phyloP scores from a whole-genome alignment of 2,329 filamentous ascomycete genomes.

The Lachnellula willkommii region DNA sequence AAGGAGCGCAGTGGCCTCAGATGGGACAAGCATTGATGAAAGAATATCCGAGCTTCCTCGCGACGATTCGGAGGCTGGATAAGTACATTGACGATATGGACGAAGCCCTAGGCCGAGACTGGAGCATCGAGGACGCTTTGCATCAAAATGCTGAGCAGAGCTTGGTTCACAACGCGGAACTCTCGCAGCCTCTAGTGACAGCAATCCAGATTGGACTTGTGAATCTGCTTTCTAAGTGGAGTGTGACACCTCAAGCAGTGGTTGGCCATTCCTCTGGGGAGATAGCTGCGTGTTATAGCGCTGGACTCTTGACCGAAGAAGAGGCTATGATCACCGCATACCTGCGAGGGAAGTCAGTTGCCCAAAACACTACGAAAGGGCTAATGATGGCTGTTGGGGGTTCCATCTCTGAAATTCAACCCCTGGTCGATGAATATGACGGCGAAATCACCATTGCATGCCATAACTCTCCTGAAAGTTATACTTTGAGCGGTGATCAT shows the following conservation, averaged over 20 bases:
- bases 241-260: conserved; percentile 15
- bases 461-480: conserved; percentile 30
- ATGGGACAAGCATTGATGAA: conserved; percentile 18
- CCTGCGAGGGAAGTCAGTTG: neutral
- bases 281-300: conserved; percentile 17
- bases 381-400: neutral
- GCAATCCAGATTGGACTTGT: conserved; percentile 24
- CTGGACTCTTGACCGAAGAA: conserved; percentile 10
- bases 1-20: conserved; percentile 15
- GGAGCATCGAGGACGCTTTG: neutral
- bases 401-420: conserved; percentile 2
- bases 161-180: conserved; percentile 18
- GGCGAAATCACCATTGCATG: conserved; percentile 6
- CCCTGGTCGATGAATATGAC: neutral
- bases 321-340: conserved; percentile 8
- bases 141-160: conserved; percentile 16
- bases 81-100: neutral
- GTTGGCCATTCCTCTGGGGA: neutral
- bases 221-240: conserved; percentile 13
- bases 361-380: neutral
- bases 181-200: conserved; percentile 12
- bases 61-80: neutral
- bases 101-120: neutral
- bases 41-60: conserved; percentile 1
- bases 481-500: conserved; percentile 16